phyloP scores from a whole-genome alignment of 2,329 filamentous ascomycete genomes.

The Penicillium sp. region DNA sequence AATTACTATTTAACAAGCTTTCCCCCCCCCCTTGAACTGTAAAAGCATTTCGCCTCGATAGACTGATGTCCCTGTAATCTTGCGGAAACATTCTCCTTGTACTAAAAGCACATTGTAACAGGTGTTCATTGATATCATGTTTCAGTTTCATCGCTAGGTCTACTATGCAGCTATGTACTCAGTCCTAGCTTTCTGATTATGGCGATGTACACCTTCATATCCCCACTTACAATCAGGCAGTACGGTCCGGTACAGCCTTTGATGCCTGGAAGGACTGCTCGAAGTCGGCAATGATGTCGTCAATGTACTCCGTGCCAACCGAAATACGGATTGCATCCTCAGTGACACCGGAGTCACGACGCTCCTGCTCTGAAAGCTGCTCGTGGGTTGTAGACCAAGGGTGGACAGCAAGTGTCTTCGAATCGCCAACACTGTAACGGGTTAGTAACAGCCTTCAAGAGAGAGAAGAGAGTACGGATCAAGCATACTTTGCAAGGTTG shows the following conservation, averaged over 20 bases:
- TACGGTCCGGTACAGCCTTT: conserved; percentile 38
- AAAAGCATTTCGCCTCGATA: not conserved
- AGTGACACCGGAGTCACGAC: conserved; percentile 75
- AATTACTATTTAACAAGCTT: not conserved
- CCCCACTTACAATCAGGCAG: conserved; percentile 55
- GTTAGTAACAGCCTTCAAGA: not conserved
- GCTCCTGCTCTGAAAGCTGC: conserved; percentile 83
- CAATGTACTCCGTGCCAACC: conserved; percentile 92
- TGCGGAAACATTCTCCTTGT: not conserved
- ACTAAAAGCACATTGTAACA: not conserved
- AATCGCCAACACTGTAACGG: conserved; percentile 71
- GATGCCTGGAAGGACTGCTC: conserved; percentile 77
- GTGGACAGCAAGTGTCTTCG: conserved; percentile 92
- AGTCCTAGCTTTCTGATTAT: not conserved
- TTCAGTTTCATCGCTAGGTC: not conserved
- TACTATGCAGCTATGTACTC: not conserved
- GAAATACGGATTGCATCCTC: conserved; percentile 92
- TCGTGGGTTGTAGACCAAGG: conserved; percentile 95
- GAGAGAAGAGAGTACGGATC: not conserved
- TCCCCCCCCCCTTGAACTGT: not conserved
- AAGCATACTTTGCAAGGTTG: conserved; percentile 76
- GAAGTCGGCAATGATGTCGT: conserved; percentile 95
- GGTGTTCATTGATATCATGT: not conserved
- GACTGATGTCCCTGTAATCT: not conserved
- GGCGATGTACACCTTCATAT: not conserved